phyloP scores from a whole-genome alignment of 345 rosid species.

The Eucalyptus viminalis region DNA sequence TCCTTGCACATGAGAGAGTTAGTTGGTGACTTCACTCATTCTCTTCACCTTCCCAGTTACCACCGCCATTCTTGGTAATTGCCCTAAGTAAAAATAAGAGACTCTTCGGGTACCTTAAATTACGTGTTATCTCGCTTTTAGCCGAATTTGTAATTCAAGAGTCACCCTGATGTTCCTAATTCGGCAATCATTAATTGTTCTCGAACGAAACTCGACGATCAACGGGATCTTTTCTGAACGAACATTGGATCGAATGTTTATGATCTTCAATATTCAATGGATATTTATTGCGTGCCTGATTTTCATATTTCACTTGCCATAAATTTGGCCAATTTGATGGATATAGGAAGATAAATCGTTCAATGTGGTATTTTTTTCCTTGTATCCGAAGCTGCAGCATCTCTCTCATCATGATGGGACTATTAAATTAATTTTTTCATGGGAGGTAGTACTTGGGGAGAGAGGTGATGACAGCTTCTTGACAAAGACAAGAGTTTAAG shows the following conservation, averaged over 20 bases:
- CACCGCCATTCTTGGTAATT: not conserved
- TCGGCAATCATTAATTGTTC: not conserved
- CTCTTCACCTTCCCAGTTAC: not conserved
- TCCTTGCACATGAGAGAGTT: not conserved
- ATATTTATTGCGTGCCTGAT: not conserved
- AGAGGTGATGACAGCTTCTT: not conserved
- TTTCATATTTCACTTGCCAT: not conserved
- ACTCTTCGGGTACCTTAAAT: not conserved
- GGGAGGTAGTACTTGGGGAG: not conserved
- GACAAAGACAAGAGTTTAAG: not conserved
- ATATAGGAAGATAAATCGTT: not conserved
- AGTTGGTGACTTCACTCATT: not conserved
- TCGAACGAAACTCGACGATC: accelerated
- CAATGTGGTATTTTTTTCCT: not conserved
- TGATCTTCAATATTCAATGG: not conserved
- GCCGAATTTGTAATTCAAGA: not conserved
- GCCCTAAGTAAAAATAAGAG: not conserved
- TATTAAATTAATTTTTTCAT: not conserved
- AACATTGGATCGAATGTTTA: accelerated
- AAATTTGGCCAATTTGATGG: not conserved
- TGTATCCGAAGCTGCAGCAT: not conserved
- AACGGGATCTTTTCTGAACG: accelerated
- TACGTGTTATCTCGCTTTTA: not conserved
- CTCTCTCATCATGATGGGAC: not conserved
- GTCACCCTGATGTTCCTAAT: accelerated